These are phyloP conservation scores for Epichloe coenophiala DNA, from an alignment of 2,329 filamentous ascomycete genomes.

Conservation along the genomic window DNA sequence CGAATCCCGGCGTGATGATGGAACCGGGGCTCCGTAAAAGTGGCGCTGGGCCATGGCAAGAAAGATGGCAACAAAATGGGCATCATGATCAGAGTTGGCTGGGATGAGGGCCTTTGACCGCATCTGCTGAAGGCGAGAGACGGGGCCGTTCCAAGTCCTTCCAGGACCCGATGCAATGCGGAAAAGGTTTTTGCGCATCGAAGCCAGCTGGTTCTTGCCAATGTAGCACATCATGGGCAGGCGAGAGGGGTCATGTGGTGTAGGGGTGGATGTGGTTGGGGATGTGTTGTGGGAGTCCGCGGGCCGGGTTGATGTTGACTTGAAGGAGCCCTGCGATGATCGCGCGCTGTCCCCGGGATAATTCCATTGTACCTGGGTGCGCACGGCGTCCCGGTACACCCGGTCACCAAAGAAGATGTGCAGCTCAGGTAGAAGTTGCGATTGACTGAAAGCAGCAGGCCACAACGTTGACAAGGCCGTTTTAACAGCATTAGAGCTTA, in stretches of 20 bases:
- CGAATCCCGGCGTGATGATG: slow-evolving; percentile 12
- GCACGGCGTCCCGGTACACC: slow-evolving; percentile 30
- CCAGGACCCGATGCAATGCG: slow-evolving; percentile 29
- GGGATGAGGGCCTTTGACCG: slow-evolving; percentile 35
- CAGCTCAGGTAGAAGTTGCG: slow-evolving; percentile 25
- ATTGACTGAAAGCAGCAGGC: slow-evolving; percentile 20
- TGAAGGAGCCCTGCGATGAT: slow-evolving; percentile 19
- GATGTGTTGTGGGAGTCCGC: slow-evolving; percentile 15
- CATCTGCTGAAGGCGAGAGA: slow-evolving; percentile 32
- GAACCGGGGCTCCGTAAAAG: slow-evolving; percentile 26
- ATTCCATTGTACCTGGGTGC: slow-evolving; percentile 37
- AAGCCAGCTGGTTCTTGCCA: slow-evolving; percentile 30
- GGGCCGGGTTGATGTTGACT: slow-evolving; percentile 23
- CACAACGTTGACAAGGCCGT: slow-evolving; percentile 32
- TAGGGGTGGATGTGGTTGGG: slow-evolving; percentile 4
- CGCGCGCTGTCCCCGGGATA: slow-evolving; percentile 16
- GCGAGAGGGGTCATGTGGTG: slow-evolving; percentile 10
- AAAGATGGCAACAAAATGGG: slow-evolving; percentile 37
- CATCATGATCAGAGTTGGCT: slow-evolving; percentile 34
- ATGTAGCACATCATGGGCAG: slow-evolving; percentile 32
- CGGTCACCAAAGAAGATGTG: slow-evolving; percentile 35
- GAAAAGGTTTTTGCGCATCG: slow-evolving; percentile 34
- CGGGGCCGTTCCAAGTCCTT: slow-evolving; percentile 30
- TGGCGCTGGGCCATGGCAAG: slow-evolving; percentile 43
- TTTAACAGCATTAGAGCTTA: slow-evolving; percentile 28